Percentiles rank a stretch among this genome's conserved stretches.
Evolutionary conservation across 1,284 basidiomycete genomes (phyloP).

Genomic region (Ceratobasidium sp.): DNA sequence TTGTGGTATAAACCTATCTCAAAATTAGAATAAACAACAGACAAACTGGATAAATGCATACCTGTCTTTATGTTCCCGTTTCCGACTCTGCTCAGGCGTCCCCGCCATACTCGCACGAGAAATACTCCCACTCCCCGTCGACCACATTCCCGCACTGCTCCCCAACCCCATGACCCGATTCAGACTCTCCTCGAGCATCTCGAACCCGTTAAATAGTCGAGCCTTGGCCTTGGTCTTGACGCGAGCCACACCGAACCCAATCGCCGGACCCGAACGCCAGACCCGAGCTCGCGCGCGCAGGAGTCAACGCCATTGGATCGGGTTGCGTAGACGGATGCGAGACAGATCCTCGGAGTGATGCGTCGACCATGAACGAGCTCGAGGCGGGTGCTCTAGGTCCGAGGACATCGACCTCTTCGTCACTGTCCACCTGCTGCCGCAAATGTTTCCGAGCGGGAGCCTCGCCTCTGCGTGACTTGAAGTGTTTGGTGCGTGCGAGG

Average conservation of each 20-base stretch:
- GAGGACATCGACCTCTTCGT: slow-evolving; percentile 30
- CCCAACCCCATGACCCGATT: slow-evolving; percentile 13
- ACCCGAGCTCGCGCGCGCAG: too few relatives aligned
- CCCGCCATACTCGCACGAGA: slow-evolving; percentile 15
- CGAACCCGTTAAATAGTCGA: slow-evolving; percentile 10
- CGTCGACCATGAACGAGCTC: too few relatives aligned
- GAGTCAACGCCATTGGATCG: too few relatives aligned
- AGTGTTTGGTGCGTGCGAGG: too few relatives aligned
- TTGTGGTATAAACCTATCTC: slow-evolving; percentile 24
- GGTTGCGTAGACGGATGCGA: too few relatives aligned
- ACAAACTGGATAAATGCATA: slow-evolving; percentile 22
- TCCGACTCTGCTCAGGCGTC: slow-evolving; percentile 32
- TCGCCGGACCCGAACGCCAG: slow-evolving; percentile 5
- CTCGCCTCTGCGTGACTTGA: too few relatives aligned
- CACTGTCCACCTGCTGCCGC: slow-evolving; percentile 19
- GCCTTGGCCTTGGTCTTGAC: slow-evolving; percentile 30
- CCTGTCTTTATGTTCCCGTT: slow-evolving; percentile 35
- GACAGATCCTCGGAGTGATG: too few relatives aligned
- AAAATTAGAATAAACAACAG: neutral
- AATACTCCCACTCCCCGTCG: slow-evolving; percentile 23
- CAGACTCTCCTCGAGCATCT: slow-evolving; percentile 14
- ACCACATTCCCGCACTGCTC: slow-evolving; percentile 26
- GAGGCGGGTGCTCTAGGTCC: slow-evolving; percentile 1
- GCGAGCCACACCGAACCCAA: too few relatives aligned
- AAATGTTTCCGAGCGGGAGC: neutral